A percentile compares a stretch with the other conserved stretches of the same genome.
Evolutionary conservation across 1,284 basidiomycete genomes (phyloP).

Genomic region (Singerocomus rubriflavus): DNA sequence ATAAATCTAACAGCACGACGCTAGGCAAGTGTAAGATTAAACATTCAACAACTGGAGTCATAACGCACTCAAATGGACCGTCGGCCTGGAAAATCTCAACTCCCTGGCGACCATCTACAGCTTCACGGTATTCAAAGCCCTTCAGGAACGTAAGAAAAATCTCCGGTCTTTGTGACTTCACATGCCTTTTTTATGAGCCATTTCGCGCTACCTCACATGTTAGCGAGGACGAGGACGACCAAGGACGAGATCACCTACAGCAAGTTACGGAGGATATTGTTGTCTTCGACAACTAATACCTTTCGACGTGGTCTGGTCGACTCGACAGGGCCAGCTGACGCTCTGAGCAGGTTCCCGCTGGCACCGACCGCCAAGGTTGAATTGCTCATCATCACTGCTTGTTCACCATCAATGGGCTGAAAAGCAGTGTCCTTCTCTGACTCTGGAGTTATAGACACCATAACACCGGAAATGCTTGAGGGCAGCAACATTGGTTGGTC

Average conservation of each 20-base stretch:
- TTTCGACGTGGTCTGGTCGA: slow-evolving; percentile 43
- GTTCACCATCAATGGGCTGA: slow-evolving; percentile 15
- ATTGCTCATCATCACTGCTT: slow-evolving; percentile 14
- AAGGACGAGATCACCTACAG: slow-evolving; percentile 45
- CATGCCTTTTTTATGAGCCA: slow-evolving; percentile 74
- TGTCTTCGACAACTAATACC: slow-evolving; percentile 83
- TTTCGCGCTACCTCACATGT: slow-evolving; percentile 52
- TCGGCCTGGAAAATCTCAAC: slow-evolving; percentile 72
- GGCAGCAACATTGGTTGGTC: slow-evolving; percentile 17
- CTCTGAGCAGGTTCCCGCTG: slow-evolving; percentile 59
- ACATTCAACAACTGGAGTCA: slow-evolving; percentile 2
- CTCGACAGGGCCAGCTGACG: slow-evolving; percentile 51
- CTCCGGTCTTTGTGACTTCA: background rate
- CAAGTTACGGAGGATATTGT: slow-evolving; percentile 68
- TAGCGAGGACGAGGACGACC: slow-evolving; percentile 1
- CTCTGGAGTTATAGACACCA: slow-evolving; percentile 21
- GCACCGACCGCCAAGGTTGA: slow-evolving; percentile 55
- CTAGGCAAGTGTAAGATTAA: slow-evolving; percentile 38
- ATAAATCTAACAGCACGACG: slow-evolving; percentile 84
- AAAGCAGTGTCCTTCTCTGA: slow-evolving; percentile 23
- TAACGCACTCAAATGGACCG: slow-evolving; percentile 72
- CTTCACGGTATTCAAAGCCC: slow-evolving; percentile 78
- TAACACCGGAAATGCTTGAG: slow-evolving; percentile 11
- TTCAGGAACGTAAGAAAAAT: slow-evolving; percentile 29
- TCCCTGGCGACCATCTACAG: slow-evolving; percentile 81